phyloP scores from a whole-genome alignment of 306 rosid species.

The Pachyrhizus erosus region DNA sequence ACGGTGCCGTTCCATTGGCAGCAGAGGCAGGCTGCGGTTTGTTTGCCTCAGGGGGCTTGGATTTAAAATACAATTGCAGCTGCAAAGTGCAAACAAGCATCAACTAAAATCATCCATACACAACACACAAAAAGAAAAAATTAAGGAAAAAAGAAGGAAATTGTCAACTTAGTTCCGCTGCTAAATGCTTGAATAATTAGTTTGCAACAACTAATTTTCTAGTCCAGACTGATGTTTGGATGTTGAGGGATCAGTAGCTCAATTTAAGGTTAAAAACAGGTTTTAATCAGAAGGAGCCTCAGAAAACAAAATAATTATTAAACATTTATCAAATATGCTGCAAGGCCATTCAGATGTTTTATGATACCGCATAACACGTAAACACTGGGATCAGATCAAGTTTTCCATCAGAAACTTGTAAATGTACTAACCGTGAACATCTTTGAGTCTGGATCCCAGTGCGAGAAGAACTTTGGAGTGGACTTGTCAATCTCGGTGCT shows the following conservation, averaged over 20 bases:
- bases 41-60: slow-evolving; percentile 84
- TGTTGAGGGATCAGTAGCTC: neutral
- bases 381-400: neutral
- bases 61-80: slow-evolving; percentile 92
- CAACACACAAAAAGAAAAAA: neutral
- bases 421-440: slow-evolving; percentile 84
- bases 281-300: neutral
- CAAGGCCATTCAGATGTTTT: neutral
- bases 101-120: slow-evolving; percentile 25
- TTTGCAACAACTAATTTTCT: neutral
- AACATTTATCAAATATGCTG: neutral
- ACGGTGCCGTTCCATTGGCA: slow-evolving; percentile 74
- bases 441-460: slow-evolving; percentile 98
- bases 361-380: too few relatives aligned
- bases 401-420: neutral
- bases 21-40: slow-evolving; percentile 77
- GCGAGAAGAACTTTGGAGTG: slow-evolving; percentile 92
- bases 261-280: neutral
- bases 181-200: slow-evolving; percentile 22
- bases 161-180: neutral
- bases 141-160: slow-evolving; percentile 5
- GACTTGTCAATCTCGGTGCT: slow-evolving; percentile 95
- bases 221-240: neutral
- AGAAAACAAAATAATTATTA: neutral
- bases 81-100: slow-evolving; percentile 65